Percentiles rank a stretch among this genome's conserved stretches.
Conservation (phyloP, 495 filamentous ascomycete species). For the Talaromyces wortmannii region DNA sequence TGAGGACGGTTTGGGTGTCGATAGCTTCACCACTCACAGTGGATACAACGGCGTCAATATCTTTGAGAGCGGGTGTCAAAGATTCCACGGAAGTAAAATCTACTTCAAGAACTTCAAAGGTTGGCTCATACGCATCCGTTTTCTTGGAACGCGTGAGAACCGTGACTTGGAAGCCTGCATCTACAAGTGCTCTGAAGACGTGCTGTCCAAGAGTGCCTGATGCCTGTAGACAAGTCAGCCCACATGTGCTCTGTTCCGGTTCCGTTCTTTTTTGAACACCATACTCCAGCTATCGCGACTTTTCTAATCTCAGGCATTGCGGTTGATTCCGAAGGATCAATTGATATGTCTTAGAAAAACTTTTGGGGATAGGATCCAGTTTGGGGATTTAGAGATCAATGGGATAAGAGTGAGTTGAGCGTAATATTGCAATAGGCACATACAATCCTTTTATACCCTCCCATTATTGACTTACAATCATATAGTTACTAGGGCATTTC, state of each 20-base stretch:
- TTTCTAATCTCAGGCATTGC: conserved; percentile 7
- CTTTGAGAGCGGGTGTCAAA: conserved; percentile 29
- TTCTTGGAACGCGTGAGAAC: conserved; percentile 44
- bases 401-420: background rate
- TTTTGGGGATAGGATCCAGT: background rate
- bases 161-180: conserved; percentile 52
- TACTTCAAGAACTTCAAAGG: conserved; percentile 35
- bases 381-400: background rate
- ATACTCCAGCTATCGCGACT: conserved; percentile 10
- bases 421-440: background rate
- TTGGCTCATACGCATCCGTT: conserved; percentile 26
- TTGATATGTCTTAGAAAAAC: background rate
- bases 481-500: background rate
- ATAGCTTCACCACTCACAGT: conserved; percentile 17
- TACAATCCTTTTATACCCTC: background rate
- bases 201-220: conserved; percentile 54
- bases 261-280: background rate
- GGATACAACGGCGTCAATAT: conserved; percentile 28
- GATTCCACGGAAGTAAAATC: conserved; percentile 49
- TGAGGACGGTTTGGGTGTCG: conserved; percentile 26
- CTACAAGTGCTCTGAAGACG: conserved; percentile 45
- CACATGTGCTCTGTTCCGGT: background rate
- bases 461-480: background rate
- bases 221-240: conserved; percentile 25
- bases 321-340: background rate